A percentile compares a stretch with the other conserved stretches of the same genome.
Evolutionary conservation across 305 asterid genomes (phyloP).

Genomic region (Rubia tinctorum): DNA sequence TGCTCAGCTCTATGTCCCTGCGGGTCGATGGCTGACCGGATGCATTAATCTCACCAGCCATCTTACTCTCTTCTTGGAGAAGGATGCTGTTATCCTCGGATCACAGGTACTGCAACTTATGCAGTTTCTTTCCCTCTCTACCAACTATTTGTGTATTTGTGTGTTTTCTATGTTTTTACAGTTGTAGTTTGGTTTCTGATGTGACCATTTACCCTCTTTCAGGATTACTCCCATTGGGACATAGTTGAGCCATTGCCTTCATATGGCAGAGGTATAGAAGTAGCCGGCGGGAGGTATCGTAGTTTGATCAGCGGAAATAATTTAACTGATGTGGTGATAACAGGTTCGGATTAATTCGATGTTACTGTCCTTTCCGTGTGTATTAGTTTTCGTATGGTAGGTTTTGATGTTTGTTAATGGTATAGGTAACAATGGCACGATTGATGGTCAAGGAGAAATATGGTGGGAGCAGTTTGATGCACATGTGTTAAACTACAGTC

Average conservation of each 20-base stretch:
- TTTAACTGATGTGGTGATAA: constrained; percentile 86
- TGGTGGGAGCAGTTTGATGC: constrained; percentile 79
- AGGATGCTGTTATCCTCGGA: constrained; percentile 80
- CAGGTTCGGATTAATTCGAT: constrained; percentile 41
- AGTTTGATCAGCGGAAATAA: constrained; percentile 77
- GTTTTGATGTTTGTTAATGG: constrained; percentile 16
- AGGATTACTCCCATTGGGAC: constrained; percentile 84
- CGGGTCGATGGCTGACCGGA: constrained; percentile 89
- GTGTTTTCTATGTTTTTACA: not conserved
- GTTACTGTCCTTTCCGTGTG: not conserved
- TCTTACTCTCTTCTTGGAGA: constrained; percentile 89
- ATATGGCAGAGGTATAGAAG: constrained; percentile 86
- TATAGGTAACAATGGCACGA: constrained; percentile 92
- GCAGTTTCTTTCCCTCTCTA: no score
- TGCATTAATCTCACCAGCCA: constrained; percentile 96
- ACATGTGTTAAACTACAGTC: constrained; percentile 73
- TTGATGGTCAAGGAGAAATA: constrained; percentile 89
- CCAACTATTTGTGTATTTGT: not conserved
- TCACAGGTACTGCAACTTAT: constrained; percentile 54
- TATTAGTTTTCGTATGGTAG: not conserved
- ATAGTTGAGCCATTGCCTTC: constrained; percentile 84
- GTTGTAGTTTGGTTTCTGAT: constrained; percentile 1
- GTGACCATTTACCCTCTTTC: constrained; percentile 13
- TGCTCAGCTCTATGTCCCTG: constrained; percentile 96
- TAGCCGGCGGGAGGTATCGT: constrained; percentile 76